These are phyloP conservation scores for Collybia sordida DNA, from an alignment of 768 basidiomycete species.

Conservation along the genomic window DNA sequence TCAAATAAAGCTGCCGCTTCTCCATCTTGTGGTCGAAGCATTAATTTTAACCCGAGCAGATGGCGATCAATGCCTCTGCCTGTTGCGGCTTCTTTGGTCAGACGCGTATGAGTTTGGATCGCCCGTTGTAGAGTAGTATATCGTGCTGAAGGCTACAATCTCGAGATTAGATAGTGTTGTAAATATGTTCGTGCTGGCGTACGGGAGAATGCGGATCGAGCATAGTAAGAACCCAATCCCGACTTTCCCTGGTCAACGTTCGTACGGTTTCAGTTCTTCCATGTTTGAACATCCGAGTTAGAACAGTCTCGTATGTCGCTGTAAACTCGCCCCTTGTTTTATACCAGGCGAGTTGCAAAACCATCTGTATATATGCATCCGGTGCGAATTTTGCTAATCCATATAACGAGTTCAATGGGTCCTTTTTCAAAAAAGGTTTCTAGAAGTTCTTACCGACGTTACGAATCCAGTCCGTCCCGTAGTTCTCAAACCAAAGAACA, in stretches of 20 bases:
- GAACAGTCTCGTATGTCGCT: slow-evolving; percentile 90
- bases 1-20: slow-evolving; percentile 69
- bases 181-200: slow-evolving; percentile 14
- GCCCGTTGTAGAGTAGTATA: slow-evolving; percentile 63
- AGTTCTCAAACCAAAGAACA: slow-evolving; percentile 79
- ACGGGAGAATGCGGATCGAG: slow-evolving; percentile 50
- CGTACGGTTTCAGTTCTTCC: slow-evolving; percentile 92
- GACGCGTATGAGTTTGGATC: slow-evolving; percentile 63
- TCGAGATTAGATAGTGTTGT: neutral
- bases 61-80: slow-evolving; percentile 90
- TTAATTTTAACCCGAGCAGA: slow-evolving; percentile 76
- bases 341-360: slow-evolving; percentile 90
- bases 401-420: neutral
- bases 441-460: slow-evolving; percentile 48
- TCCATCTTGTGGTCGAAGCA: slow-evolving; percentile 53
- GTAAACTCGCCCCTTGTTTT: slow-evolving; percentile 73
- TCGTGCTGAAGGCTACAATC: slow-evolving; percentile 28
- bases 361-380: slow-evolving; percentile 91
- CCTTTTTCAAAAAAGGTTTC: neutral
- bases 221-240: slow-evolving; percentile 80
- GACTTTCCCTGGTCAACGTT: slow-evolving; percentile 68
- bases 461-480: slow-evolving; percentile 89
- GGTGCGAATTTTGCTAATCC: slow-evolving; percentile 47
- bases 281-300: slow-evolving; percentile 83
- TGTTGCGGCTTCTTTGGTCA: slow-evolving; percentile 75